Percentiles rank a stretch among this genome's conserved stretches.
These are phyloP conservation scores for Podaxis pistillaris DNA, from an alignment of 768 basidiomycete genomes.

Conservation along the genomic window DNA sequence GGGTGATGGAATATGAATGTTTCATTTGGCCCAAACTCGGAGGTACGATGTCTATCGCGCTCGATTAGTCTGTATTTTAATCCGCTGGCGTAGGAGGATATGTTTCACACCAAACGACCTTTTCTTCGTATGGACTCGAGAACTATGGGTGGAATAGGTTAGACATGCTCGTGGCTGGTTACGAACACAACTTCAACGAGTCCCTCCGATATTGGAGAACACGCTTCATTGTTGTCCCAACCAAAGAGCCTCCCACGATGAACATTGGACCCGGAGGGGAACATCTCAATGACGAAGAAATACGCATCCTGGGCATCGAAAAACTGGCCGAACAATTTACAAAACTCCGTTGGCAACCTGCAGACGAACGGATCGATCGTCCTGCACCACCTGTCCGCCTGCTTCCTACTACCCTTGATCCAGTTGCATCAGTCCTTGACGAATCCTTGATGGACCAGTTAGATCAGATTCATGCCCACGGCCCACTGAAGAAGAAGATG, in stretches of 20 bases:
- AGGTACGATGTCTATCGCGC: slow-evolving; percentile 26
- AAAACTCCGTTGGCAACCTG: slow-evolving; percentile 75
- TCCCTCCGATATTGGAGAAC: slow-evolving; percentile 93
- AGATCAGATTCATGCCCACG: slow-evolving; percentile 74
- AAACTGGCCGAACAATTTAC: slow-evolving; percentile 88
- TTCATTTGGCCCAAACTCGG: slow-evolving; percentile 93
- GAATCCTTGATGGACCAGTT: slow-evolving; percentile 76
- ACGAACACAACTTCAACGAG: slow-evolving; percentile 78
- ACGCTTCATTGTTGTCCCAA: slow-evolving; percentile 89
- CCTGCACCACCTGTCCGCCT: slow-evolving; percentile 66
- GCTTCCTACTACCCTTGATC: slow-evolving; percentile 82
- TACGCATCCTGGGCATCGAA: slow-evolving; percentile 85
- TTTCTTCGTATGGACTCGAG: slow-evolving; percentile 76
- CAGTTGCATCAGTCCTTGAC: slow-evolving; percentile 77
- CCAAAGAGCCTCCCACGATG: slow-evolving; percentile 61
- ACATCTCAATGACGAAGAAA: slow-evolving; percentile 80
- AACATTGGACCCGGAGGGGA: slow-evolving; percentile 66
- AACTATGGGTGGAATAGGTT: slow-evolving; percentile 89
- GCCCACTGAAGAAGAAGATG: slow-evolving; percentile 76
- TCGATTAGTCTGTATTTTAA: slow-evolving; percentile 1
- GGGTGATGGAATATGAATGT: slow-evolving; percentile 77
- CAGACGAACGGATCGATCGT: slow-evolving; percentile 50
- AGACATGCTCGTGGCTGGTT: slow-evolving; percentile 83
- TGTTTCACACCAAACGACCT: slow-evolving; percentile 72
- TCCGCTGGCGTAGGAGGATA: slow-evolving; percentile 54